Base-by-base conservation (phyloP, 2,329 filamentous ascomycete genomes). In the Dendrostoma leiphaemia region DNA sequence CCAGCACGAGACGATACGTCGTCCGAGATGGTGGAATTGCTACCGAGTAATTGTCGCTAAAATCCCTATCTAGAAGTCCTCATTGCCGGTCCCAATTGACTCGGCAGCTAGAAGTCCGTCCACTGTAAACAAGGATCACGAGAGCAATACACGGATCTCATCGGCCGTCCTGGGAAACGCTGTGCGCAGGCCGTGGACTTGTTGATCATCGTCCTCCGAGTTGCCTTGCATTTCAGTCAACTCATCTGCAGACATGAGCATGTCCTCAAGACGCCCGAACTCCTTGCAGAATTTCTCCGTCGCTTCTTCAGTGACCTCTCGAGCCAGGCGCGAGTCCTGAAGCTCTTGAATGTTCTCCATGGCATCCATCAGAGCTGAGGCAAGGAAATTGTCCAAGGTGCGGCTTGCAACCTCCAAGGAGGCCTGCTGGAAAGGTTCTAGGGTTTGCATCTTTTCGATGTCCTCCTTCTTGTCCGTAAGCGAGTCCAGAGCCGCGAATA, bases 281-380 rank as follows among this genome's bases (percentile, higher is more conserved):
- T 94, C 89, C 29, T 81, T 79, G 61, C 91, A 96, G 71, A 99
- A 99, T 50, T 76, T 80, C 62, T 90, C 86, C 1, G 91, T 89
- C 0, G 92, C 93, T 60, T 89, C 83, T 63, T 95, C 90, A 0
- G 90, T 94, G 46, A 96, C 82, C 44, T 85, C 78, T 45, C 90
- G 83, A 13, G 88, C 87, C 54, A 96, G 73, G 10, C 78, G 79
- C 1, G 88, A 82, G 63, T 90, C 89, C 58, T 88, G 85, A 1
- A 99, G 73, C 38, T 83, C 77, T 60, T 86, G 87, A 24, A 97
- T 71, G 57, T 91, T 90, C 48, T 94, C 89, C 62, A 90, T 85
- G 3, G 92, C 92, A 67, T 99, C 94, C 78, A 97, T 93, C 28
- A 96, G 79, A 3, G 93, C 94, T 1, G 91, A 95, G 0, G 94